Evolutionary conservation across 2,329 filamentous ascomycete species (phyloP).

Genomic region (Chaetomiaceae sp.): DNA sequence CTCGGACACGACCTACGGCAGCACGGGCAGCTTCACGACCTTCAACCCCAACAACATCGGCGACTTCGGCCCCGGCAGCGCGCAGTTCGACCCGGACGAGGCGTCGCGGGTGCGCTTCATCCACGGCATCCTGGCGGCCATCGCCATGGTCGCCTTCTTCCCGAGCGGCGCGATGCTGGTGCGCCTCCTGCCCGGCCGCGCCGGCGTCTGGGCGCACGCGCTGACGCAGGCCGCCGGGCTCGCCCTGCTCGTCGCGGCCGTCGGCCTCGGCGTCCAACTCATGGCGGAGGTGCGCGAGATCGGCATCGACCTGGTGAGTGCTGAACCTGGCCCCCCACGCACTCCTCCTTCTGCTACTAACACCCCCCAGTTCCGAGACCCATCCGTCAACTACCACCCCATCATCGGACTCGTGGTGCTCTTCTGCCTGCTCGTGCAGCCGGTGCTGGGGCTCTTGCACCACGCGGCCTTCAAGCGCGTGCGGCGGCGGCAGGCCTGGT

Average conservation of each 20-base stretch:
- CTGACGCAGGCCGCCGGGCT: conserved; percentile 34
- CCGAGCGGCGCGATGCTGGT: conserved; percentile 40
- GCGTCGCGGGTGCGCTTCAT: conserved; percentile 18
- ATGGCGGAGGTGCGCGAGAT: conserved; percentile 20
- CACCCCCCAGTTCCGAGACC: conserved; percentile 26
- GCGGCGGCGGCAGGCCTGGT: conserved; percentile 34
- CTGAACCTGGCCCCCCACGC: too few species aligned
- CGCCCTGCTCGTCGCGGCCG: conserved; percentile 33
- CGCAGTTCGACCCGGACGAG: conserved; percentile 12
- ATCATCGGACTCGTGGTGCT: conserved; percentile 42
- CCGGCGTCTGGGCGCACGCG: conserved; percentile 35
- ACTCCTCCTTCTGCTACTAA: not conserved
- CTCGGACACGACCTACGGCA: too few species aligned
- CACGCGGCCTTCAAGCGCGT: conserved; percentile 37
- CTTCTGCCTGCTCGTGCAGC: conserved; percentile 35
- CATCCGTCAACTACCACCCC: conserved; percentile 35
- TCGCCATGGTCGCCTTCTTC: conserved; percentile 39
- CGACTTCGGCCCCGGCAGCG: conserved; percentile 4
- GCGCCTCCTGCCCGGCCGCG: conserved; percentile 33
- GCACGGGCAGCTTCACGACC: too few species aligned
- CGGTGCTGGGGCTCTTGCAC: conserved; percentile 38
- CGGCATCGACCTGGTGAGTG: not conserved
- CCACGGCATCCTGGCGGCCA: conserved; percentile 37
- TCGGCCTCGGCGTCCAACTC: conserved; percentile 38
- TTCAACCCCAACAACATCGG: not conserved